These are phyloP conservation scores for Sordariomycetes sp. DNA, from an alignment of 2,329 filamentous ascomycete genomes.

Conservation along the genomic window DNA sequence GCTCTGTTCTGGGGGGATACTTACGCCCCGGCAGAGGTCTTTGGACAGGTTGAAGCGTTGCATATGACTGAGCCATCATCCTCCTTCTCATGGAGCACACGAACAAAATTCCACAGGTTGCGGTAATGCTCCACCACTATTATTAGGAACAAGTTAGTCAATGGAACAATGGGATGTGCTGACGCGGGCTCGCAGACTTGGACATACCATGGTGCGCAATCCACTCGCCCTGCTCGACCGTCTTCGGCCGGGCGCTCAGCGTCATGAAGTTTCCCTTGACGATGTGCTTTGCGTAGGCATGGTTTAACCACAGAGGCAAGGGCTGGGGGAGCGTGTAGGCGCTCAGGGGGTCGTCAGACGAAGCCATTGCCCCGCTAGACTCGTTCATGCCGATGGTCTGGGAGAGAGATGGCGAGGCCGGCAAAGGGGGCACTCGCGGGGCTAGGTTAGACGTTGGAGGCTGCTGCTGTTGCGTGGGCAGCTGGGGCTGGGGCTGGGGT, in stretches of 20 bases:
- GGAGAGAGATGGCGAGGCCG: conserved; percentile 52
- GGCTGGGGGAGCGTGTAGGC: conserved; percentile 55
- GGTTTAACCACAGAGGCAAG: conserved; percentile 64
- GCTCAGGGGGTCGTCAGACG: conserved; percentile 43
- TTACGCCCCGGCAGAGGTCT: conserved; percentile 90
- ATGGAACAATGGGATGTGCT: neutral
- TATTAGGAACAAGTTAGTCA: conserved; percentile 4
- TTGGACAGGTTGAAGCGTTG: conserved; percentile 73
- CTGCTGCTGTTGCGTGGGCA: conserved; percentile 15
- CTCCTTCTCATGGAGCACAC: conserved; percentile 79
- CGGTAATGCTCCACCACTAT: conserved; percentile 88
- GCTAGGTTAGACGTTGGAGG: conserved; percentile 41
- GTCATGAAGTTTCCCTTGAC: conserved; percentile 98
- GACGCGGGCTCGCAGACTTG: neutral
- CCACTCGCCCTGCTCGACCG: conserved; percentile 92
- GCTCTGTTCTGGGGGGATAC: conserved; percentile 23
- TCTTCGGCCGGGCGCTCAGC: conserved; percentile 81
- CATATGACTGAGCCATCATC: conserved; percentile 69
- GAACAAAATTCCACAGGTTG: conserved; percentile 79
- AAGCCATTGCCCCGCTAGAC: conserved; percentile 33
- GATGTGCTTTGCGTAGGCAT: conserved; percentile 70
- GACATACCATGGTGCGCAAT: conserved; percentile 75
- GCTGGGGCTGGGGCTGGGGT: conserved; percentile 8
- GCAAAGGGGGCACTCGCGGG: conserved; percentile 46
- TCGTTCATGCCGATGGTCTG: conserved; percentile 61